phyloP scores from a whole-genome alignment of 495 filamentous ascomycete species.

The Cladorrhinum samala region DNA sequence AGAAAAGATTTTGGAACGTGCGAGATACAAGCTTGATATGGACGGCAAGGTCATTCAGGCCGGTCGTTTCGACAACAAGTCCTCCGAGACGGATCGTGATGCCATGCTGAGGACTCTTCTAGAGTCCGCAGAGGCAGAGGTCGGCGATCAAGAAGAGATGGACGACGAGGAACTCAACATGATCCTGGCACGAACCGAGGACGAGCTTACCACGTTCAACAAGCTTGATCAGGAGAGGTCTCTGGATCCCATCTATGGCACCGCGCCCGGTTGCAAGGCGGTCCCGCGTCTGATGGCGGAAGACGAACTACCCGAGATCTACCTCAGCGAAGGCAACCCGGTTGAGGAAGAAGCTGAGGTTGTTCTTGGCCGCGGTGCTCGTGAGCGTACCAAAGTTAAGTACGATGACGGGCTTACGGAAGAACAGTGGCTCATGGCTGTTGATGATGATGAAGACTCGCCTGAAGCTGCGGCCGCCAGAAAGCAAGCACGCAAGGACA shows the following conservation, averaged over 20 bases:
- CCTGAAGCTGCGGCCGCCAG: conserved; percentile 89
- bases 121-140: conserved; percentile 82
- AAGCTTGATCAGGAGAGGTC: conserved; percentile 71
- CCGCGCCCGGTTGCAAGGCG: conserved; percentile 49
- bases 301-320: conserved; percentile 86
- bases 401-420: conserved; percentile 98
- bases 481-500: conserved; percentile 77
- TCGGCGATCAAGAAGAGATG: conserved; percentile 82
- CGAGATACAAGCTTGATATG: conserved; percentile 97
- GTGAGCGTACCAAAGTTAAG: conserved; percentile 85
- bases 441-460: conserved; percentile 90
- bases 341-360: conserved; percentile 74
- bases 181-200: conserved; percentile 72
- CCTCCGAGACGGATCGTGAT: conserved; percentile 95
- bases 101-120: conserved; percentile 87
- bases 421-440: conserved; percentile 90
- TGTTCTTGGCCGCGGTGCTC: conserved; percentile 77
- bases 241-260: conserved; percentile 62
- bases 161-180: conserved; percentile 95
- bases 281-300: conserved; percentile 80
- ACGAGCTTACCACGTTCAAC: conserved; percentile 64
- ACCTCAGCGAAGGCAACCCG: conserved; percentile 77
- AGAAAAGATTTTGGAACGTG: conserved; percentile 96
- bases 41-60: conserved; percentile 99
- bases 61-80: conserved; percentile 99